Conservation (phyloP, 441 rosid genomes). For the Metrosideros polymorpha region DNA sequence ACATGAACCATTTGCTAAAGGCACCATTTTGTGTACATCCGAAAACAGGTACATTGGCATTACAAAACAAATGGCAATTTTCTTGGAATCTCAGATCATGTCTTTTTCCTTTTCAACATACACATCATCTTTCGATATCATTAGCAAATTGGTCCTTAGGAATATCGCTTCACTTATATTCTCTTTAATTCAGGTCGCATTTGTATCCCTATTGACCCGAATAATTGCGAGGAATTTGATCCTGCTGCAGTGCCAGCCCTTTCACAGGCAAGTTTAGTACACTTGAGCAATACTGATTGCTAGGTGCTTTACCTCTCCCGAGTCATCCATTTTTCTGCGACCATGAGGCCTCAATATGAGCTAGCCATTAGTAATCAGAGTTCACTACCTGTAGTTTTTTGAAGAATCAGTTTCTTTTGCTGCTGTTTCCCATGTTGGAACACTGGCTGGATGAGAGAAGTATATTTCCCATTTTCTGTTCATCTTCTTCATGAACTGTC, state of each 20-base stretch:
- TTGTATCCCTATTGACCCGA: slow-evolving; percentile 87
- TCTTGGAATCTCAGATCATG: background rate
- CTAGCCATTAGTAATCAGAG: background rate
- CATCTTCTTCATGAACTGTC: background rate
- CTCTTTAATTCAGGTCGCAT: slow-evolving; percentile 56
- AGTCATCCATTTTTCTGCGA: background rate
- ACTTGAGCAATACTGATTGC: background rate
- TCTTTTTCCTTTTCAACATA: background rate
- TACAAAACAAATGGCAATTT: background rate
- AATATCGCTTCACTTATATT: background rate
- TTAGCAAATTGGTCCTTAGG: background rate
- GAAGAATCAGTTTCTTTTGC: background rate
- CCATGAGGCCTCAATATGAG: background rate
- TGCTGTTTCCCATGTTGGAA: background rate
- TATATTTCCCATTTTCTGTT: background rate
- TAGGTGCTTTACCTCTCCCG: background rate
- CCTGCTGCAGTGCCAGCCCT: slow-evolving; percentile 80
- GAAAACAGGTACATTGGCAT: slow-evolving; percentile 50
- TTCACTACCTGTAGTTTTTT: background rate
- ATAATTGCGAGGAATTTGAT: slow-evolving; percentile 73
- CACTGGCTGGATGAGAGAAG: background rate
- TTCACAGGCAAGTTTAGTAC: slow-evolving; percentile 36
- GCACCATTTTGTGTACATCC: slow-evolving; percentile 98
- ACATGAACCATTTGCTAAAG: slow-evolving; percentile 96
- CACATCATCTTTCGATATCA: background rate